Percentiles rank a stretch among this genome's conserved stretches.
Evolutionary conservation across 2,329 filamentous ascomycete species (phyloP).

Genomic region (Pyricularia pennisetigena): DNA sequence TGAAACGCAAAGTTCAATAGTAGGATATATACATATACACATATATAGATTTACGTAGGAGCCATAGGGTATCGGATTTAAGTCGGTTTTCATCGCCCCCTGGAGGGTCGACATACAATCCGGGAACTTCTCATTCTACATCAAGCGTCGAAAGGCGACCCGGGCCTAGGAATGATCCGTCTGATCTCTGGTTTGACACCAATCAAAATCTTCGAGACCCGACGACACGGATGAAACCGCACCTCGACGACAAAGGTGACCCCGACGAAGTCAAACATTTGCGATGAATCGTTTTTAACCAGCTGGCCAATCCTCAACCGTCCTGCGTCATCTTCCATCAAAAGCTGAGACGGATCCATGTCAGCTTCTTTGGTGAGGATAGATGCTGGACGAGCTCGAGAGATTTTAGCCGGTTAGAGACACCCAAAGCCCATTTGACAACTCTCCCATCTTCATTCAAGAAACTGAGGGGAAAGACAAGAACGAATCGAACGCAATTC

Average conservation of each 20-base stretch:
- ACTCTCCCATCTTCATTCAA: conserved; percentile 6
- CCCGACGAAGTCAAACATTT: conserved; percentile 8
- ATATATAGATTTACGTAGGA: too few species aligned
- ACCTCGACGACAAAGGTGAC: conserved; percentile 20
- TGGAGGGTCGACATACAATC: conserved; percentile 34
- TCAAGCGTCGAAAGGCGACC: conserved; percentile 26
- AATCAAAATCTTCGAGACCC: conserved; percentile 7
- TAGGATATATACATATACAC: too few species aligned
- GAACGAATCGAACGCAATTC: conserved; percentile 12
- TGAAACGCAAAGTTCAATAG: too few species aligned
- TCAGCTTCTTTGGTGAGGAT: conserved; percentile 18
- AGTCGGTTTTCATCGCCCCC: conserved; percentile 38
- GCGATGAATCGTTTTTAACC: conserved; percentile 16
- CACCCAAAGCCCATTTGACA: conserved; percentile 8
- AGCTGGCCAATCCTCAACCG: conserved; percentile 27
- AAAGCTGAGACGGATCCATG: conserved; percentile 23
- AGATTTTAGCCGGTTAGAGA: not conserved
- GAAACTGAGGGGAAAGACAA: not conserved
- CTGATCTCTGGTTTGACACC: conserved; percentile 27
- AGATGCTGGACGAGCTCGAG: not conserved
- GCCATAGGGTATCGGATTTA: conserved; percentile 43
- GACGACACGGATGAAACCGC: conserved; percentile 27
- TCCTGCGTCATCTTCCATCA: conserved; percentile 30
- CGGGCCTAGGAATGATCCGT: conserved; percentile 41
- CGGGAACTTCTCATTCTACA: conserved; percentile 31